Evolutionary conservation across 2,329 filamentous ascomycete species (phyloP).

Genomic region (Byssochlamys sp.): DNA sequence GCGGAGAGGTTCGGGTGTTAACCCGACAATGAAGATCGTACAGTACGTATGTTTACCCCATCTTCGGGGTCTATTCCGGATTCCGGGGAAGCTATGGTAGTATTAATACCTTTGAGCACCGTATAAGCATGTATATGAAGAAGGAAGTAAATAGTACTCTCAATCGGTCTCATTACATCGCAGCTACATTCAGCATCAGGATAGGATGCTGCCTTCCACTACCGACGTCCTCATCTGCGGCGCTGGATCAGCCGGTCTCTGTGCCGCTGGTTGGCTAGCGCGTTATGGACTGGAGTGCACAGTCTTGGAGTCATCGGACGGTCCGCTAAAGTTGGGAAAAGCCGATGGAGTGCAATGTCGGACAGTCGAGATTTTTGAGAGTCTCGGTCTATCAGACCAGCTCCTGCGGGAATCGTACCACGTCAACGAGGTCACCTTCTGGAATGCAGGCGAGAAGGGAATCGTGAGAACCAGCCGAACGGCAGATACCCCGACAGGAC

Average conservation of each 20-base stretch:
- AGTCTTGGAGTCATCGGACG: slow-evolving; percentile 49
- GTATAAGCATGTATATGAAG: not conserved
- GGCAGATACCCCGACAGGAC: slow-evolving; percentile 45
- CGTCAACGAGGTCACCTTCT: slow-evolving; percentile 50
- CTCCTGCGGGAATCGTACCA: slow-evolving; percentile 51
- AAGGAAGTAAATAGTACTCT: not conserved
- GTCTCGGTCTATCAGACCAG: slow-evolving; percentile 46
- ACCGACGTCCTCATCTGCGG: slow-evolving; percentile 52
- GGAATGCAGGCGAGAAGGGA: slow-evolving; percentile 32
- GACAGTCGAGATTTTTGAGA: slow-evolving; percentile 54
- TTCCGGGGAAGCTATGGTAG: not conserved
- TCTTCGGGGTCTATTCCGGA: not conserved
- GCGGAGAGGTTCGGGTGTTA: too few species aligned
- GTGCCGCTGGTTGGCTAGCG: slow-evolving; percentile 52
- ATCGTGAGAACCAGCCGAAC: slow-evolving; percentile 40
- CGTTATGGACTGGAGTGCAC: slow-evolving; percentile 47
- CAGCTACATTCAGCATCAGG: not conserved
- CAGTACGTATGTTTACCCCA: not conserved
- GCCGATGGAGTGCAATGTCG: slow-evolving; percentile 56
- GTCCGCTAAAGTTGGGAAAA: slow-evolving; percentile 49
- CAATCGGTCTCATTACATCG: not conserved
- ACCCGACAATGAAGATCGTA: too few species aligned
- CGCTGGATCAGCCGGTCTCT: slow-evolving; percentile 53
- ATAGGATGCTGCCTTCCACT: slow-evolving; percentile 11
- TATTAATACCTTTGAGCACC: not conserved